Evolutionary conservation across 495 filamentous ascomycete genomes (phyloP).

Genomic region (Hyaloscypha hepaticicola): DNA sequence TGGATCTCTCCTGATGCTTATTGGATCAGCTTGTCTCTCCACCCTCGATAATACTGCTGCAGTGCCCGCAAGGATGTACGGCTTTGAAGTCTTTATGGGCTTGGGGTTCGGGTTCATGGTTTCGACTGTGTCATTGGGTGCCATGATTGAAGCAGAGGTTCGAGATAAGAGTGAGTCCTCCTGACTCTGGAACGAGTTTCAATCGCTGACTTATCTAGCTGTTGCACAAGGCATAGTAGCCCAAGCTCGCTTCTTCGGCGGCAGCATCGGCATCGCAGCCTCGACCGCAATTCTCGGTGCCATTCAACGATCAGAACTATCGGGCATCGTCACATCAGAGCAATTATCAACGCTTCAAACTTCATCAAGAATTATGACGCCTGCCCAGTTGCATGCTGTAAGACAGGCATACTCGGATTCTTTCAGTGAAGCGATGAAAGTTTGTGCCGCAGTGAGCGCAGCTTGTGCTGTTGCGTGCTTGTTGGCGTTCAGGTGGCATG

Average conservation of each 20-base stretch:
- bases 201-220: constrained; percentile 31
- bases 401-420: constrained; percentile 26
- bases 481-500: constrained; percentile 3
- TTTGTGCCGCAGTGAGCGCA: constrained; percentile 20
- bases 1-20: constrained; percentile 47
- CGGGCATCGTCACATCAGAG: constrained; percentile 25
- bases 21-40: constrained; percentile 52
- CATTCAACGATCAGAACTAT: constrained; percentile 25
- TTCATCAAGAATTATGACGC: constrained; percentile 6
- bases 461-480: constrained; percentile 8
- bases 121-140: constrained; percentile 17
- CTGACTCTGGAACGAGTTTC: background rate
- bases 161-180: constrained; percentile 19
- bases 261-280: constrained; percentile 51
- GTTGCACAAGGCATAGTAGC: constrained; percentile 52
- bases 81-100: constrained; percentile 36
- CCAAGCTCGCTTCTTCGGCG: constrained; percentile 51
- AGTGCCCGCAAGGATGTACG: constrained; percentile 32
- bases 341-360: constrained; percentile 32
- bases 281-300: constrained; percentile 44
- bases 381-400: constrained; percentile 16
- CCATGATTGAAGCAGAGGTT: constrained; percentile 17
- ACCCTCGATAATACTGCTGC: constrained; percentile 30
- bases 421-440: constrained; percentile 24
- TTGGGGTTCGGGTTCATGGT: constrained; percentile 36